phyloP scores from a whole-genome alignment of 148 eudicot genomes.

The Chenopodium berlandieri region DNA sequence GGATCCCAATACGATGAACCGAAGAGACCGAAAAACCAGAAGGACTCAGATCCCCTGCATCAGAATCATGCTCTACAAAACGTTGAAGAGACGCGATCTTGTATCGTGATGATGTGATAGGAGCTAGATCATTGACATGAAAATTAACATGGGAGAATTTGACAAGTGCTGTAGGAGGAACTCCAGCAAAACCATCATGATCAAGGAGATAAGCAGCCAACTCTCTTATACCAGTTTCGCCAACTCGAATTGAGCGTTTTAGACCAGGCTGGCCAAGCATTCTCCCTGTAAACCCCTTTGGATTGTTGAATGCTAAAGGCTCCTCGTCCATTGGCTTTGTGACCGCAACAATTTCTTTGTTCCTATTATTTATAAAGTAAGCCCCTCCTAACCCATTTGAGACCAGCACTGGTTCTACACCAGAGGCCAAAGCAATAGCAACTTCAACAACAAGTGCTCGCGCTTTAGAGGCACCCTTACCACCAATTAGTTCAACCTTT shows the following conservation, averaged over 20 bases:
- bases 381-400: conserved; percentile 84
- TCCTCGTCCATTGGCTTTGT: conserved; percentile 86
- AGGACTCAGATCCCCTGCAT: conserved; percentile 91
- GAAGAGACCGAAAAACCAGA: conserved; percentile 76
- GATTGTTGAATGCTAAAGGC: conserved; percentile 72
- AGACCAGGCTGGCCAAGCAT: conserved; percentile 74
- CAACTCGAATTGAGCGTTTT: conserved; percentile 67
- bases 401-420: conserved; percentile 47
- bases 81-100: conserved; percentile 88
- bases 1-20: conserved; percentile 82
- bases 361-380: conserved; percentile 49
- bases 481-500: conserved; percentile 68
- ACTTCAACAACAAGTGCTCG: conserved; percentile 79
- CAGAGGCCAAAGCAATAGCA: conserved; percentile 78
- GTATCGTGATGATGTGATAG: conserved; percentile 33
- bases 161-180: conserved; percentile 90
- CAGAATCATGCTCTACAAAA: conserved; percentile 61
- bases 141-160: conserved; percentile 63
- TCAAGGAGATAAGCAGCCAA: conserved; percentile 93
- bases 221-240: conserved; percentile 83
- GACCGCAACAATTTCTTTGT: conserved; percentile 58
- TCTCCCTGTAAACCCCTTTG: conserved; percentile 73
- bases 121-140: conserved; percentile 35
- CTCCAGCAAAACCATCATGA: conserved; percentile 78
- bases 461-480: conserved; percentile 52